Evolutionary conservation across 345 rosid species (phyloP).

Genomic region (Heritiera littoralis): DNA sequence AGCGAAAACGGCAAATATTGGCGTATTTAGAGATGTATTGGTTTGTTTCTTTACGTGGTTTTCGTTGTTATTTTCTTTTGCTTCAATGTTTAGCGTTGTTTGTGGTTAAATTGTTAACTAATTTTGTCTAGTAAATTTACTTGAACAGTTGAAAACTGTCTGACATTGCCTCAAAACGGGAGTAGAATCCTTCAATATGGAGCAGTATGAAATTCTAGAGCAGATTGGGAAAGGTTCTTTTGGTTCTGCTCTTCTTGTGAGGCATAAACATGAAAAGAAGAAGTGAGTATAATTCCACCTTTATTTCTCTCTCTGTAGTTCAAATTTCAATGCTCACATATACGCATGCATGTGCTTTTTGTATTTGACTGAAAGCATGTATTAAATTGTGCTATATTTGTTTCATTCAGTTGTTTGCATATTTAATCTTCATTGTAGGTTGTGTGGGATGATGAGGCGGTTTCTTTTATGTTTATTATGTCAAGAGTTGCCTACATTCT

Average conservation of each 20-base stretch:
- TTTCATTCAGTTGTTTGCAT: background rate
- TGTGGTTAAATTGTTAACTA: background rate
- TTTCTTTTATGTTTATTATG: conserved; percentile 19
- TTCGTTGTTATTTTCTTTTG: background rate
- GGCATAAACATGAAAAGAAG: conserved; percentile 91
- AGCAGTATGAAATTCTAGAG: conserved; percentile 86
- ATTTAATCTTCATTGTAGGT: background rate
- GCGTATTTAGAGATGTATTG: conserved; percentile 1
- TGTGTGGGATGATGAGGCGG: background rate
- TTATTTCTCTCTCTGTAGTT: background rate
- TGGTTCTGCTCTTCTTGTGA: conserved; percentile 96
- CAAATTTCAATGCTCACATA: background rate
- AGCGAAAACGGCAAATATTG: background rate
- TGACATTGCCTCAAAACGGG: background rate
- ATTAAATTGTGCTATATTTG: background rate
- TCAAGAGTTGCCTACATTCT: conserved; percentile 19
- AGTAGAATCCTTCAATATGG: conserved; percentile 44
- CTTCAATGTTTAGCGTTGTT: background rate
- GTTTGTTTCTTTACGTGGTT: background rate
- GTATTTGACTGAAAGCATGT: background rate
- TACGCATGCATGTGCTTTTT: background rate
- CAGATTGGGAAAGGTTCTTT: conserved; percentile 96
- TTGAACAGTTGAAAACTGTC: background rate
- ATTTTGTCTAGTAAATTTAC: conserved; percentile 4
- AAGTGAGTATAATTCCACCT: conserved; percentile 50